Base-by-base conservation (phyloP, 2,329 filamentous ascomycete genomes). In the Neofusicoccum umdonicola region DNA sequence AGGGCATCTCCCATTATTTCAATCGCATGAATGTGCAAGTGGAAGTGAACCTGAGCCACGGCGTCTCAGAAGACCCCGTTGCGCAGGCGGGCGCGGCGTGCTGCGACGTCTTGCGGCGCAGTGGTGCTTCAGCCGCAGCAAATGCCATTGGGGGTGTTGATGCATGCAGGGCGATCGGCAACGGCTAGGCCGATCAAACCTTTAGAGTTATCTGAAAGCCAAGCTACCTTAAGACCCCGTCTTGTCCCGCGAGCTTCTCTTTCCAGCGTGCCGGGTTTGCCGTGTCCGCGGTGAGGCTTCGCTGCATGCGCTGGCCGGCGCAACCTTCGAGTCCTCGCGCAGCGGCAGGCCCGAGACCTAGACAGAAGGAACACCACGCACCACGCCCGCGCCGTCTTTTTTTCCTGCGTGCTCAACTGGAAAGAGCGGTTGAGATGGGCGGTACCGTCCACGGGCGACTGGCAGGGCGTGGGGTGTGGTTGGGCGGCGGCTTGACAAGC, bases 191-290 rank as follows among this genome's bases (percentile, higher is more conserved):
- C 39, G 54, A 58, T 58, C 54, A 58, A 45, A 44, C 54, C 27
- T 35, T 58, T 58, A 58, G n/a, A 58, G 39, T 58, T 58, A 58
- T 58, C 54, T 58, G 4, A 45, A 58, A 58, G 54, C 54, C 54
- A 58, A 58, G 54, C 22, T 9, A 58, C 44, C 15, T 35, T 45
- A 45, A 58, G 39, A 58, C 52, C 19, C 37, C 39, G 19, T 57
- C 13, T 42, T 7, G 15, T 35, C 54, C 37, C 15, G n/a, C 54
- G 39, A 58, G 39, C 37, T 17, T 19, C 12, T 58, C 54, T 42
- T 42, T 22, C 15, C n/a, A 35, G 39, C 15, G 34, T 35, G 8
- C 22, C 15, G 39, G 39, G 7, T 3, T 15, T 13, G 1, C 15
- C 3, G 5, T 13, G 31, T 6, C 13, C 48, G 5, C 17, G 7